Conservation (phyloP, 345 rosid species). For the Iberis pinnata region DNA sequence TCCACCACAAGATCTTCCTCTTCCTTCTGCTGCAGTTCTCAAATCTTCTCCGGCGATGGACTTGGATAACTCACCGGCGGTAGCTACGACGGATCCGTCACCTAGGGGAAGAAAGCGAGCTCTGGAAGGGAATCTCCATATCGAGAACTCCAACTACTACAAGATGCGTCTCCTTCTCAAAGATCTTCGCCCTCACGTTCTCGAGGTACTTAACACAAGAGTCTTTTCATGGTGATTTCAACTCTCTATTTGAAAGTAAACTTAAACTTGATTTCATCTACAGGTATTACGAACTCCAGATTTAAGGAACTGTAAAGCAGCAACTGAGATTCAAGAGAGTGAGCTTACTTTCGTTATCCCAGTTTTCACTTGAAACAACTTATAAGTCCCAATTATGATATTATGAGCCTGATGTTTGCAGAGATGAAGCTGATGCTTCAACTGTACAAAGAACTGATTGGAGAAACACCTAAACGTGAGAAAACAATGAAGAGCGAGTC, state of each 20-base stretch:
- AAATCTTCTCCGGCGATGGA: conserved; percentile 3
- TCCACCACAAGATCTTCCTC: conserved; percentile 9
- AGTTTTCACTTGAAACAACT: not conserved
- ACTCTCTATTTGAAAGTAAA: not conserved
- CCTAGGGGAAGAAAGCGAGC: conserved; percentile 44
- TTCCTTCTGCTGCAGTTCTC: conserved; percentile 5
- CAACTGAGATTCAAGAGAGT: conserved; percentile 64
- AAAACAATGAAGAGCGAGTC: conserved; percentile 31
- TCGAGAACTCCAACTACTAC: conserved; percentile 46
- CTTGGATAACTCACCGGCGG: conserved; percentile 14
- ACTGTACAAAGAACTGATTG: conserved; percentile 46
- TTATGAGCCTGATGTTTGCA: conserved; percentile 20
- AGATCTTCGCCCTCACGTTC: conserved; percentile 56
- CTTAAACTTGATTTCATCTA: too few species aligned
- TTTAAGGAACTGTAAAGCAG: conserved; percentile 54
- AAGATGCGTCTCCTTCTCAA: conserved; percentile 52
- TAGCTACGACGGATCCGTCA: conserved; percentile 18
- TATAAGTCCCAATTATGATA: too few species aligned
- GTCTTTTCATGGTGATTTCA: too few species aligned
- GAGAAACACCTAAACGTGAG: conserved; percentile 35
- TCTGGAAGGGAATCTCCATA: conserved; percentile 34
- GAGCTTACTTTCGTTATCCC: conserved; percentile 26
- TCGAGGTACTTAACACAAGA: conserved; percentile 41
- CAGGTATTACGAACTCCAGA: conserved; percentile 60
- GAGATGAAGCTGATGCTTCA: conserved; percentile 61